Evolutionary conservation across 257 asterid species (phyloP).

Genomic region (Solanum tarapatanum): DNA sequence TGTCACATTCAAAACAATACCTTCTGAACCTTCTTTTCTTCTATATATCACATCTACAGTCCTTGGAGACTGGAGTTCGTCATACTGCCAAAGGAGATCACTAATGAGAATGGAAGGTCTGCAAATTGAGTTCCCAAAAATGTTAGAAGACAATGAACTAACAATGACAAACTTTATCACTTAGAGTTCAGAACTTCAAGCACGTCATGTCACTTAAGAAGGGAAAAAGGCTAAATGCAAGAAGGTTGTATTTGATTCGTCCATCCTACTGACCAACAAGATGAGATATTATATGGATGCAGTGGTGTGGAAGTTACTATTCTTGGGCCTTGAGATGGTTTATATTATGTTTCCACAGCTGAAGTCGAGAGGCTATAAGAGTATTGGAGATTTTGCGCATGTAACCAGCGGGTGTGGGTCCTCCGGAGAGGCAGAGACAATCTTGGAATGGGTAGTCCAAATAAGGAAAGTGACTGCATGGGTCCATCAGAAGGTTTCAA

Average conservation of each 20-base stretch:
- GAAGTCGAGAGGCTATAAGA: neutral
- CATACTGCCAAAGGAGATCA: constrained; percentile 60
- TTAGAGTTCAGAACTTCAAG: neutral
- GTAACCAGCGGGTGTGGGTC: neutral
- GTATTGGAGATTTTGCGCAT: neutral
- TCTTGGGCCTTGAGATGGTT: neutral
- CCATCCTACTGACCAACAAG: neutral
- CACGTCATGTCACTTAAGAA: neutral
- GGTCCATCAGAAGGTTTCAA: neutral
- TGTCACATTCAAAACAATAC: constrained; percentile 14
- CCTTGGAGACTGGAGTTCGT: constrained; percentile 38
- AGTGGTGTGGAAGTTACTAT: neutral
- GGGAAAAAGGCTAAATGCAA: neutral
- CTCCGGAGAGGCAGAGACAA: neutral
- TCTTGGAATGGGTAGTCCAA: neutral
- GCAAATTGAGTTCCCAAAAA: constrained; percentile 20
- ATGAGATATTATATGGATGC: neutral
- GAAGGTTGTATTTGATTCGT: neutral
- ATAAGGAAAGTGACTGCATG: neutral
- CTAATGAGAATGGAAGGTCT: constrained; percentile 81
- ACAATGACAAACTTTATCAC: neutral
- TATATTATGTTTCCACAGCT: neutral
- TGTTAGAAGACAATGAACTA: neutral
- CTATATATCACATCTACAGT: constrained; percentile 30
- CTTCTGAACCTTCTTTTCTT: constrained; percentile 41